These are phyloP conservation scores for Pseudogymnoascus sp. DNA, from an alignment of 2,329 filamentous ascomycete species.

Conservation along the genomic window DNA sequence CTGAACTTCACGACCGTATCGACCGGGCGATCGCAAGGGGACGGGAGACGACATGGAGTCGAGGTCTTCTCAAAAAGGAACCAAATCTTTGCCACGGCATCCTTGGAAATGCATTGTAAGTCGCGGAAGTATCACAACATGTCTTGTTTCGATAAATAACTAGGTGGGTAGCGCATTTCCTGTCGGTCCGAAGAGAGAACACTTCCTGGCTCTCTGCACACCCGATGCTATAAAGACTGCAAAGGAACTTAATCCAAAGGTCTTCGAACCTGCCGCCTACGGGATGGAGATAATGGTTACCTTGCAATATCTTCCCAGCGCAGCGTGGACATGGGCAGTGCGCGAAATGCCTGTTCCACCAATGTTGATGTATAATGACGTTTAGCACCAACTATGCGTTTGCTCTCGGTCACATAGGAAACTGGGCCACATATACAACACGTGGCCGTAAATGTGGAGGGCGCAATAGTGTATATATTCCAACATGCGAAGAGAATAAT, in stretches of 20 bases:
- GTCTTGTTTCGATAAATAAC: not conserved
- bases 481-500: not conserved
- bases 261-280: not conserved
- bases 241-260: not conserved
- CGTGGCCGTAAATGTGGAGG: not conserved
- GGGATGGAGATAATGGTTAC: not conserved
- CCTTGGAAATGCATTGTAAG: conserved; percentile 50
- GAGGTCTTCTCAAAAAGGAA: conserved; percentile 54
- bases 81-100: conserved; percentile 60
- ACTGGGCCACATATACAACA: not conserved
- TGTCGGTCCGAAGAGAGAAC: not conserved
- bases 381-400: not conserved
- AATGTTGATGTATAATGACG: not conserved
- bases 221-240: not conserved
- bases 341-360: not conserved
- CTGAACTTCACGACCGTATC: conserved; percentile 45
- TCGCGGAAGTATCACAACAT: not conserved
- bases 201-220: not conserved
- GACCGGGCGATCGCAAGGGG: conserved; percentile 44
- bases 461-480: not conserved
- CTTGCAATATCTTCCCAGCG: not conserved
- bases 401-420: not conserved
- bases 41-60: conserved; percentile 45
- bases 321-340: conserved; percentile 1
- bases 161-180: not conserved